Evolutionary conservation across 371 early-diverging fungal genomes (phyloP).

Genomic region (Ecytonucleospora hepatopenaei): DNA sequence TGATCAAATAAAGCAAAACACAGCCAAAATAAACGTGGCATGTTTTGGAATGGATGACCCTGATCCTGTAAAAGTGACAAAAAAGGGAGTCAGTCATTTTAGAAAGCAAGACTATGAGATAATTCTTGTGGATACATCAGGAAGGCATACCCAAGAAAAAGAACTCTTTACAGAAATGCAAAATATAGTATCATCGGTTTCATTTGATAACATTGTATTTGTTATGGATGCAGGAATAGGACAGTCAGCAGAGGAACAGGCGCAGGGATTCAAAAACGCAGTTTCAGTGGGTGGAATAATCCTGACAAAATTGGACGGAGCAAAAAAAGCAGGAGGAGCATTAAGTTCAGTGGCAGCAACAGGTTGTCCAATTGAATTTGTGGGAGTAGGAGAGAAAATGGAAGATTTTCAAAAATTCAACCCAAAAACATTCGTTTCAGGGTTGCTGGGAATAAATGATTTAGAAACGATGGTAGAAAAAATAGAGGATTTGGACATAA

Average conservation of each 20-base stretch:
- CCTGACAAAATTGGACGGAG: conserved; percentile 97
- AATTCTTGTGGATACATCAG: conserved; percentile 95
- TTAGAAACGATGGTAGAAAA: conserved; percentile 78
- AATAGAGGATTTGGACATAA: conserved; percentile 73
- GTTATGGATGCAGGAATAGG: conserved; percentile 99
- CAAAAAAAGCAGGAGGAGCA: conserved; percentile 96
- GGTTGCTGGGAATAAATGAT: conserved; percentile 91
- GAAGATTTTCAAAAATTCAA: conserved; percentile 85
- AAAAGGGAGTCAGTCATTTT: conserved; percentile 85
- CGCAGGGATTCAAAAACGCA: conserved; percentile 80
- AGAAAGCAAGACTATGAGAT: conserved; percentile 86
- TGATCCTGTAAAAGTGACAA: conserved; percentile 83
- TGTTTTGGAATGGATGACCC: conserved; percentile 78
- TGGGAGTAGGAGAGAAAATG: conserved; percentile 94
- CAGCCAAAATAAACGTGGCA: conserved; percentile 87
- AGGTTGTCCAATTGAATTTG: conserved; percentile 83
- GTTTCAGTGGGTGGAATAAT: conserved; percentile 92
- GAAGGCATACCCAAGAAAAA: conserved; percentile 89
- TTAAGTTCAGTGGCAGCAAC: conserved; percentile 96
- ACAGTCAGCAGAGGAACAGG: conserved; percentile 90
- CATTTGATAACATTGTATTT: conserved; percentile 82
- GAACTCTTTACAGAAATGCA: conserved; percentile 95
- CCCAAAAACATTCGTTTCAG: conserved; percentile 77
- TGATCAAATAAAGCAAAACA: conserved; percentile 97
- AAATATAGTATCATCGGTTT: conserved; percentile 72